These are phyloP conservation scores for Blastosporella zonata DNA, from an alignment of 1,284 basidiomycete genomes.

Conservation along the genomic window DNA sequence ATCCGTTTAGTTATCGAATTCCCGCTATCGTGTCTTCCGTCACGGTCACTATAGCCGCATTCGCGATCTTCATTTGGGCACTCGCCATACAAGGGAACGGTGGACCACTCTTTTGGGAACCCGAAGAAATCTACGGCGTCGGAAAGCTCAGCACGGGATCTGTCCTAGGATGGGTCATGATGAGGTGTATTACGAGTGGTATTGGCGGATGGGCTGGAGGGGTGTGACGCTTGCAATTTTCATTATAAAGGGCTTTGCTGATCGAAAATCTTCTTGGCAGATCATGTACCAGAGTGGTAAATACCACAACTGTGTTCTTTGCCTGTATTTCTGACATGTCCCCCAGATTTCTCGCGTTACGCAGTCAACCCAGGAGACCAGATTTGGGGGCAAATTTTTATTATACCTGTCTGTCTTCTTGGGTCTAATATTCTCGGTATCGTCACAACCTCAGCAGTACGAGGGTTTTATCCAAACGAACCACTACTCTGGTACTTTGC, in stretches of 20 bases:
- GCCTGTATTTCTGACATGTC: background rate
- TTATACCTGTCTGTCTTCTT: conserved; percentile 30
- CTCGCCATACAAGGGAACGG: conserved; percentile 31
- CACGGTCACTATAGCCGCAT: conserved; percentile 28
- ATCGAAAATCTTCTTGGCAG: background rate
- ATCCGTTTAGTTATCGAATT: conserved; percentile 25
- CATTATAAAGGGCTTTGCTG: background rate
- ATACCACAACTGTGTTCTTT: conserved; percentile 1
- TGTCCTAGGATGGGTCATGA: conserved; percentile 30
- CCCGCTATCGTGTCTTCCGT: conserved; percentile 28
- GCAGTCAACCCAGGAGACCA: conserved; percentile 26
- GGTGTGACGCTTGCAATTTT: conserved; percentile 16
- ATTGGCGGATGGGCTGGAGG: conserved; percentile 33
- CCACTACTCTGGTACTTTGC: conserved; percentile 4
- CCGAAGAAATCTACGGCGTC: conserved; percentile 27
- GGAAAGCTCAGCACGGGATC: conserved; percentile 23
- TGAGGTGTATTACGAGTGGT: conserved; percentile 30
- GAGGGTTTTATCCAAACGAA: conserved; percentile 12
- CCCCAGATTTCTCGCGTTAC: conserved; percentile 32
- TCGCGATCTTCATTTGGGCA: conserved; percentile 33
- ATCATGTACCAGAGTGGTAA: conserved; percentile 30
- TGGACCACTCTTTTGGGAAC: conserved; percentile 29
- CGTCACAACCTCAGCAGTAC: conserved; percentile 8
- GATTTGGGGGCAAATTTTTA: conserved; percentile 29
- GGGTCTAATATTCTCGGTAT: conserved; percentile 26